Conservation (phyloP, 495 filamentous ascomycete species). For the Parmelia sp. region DNA sequence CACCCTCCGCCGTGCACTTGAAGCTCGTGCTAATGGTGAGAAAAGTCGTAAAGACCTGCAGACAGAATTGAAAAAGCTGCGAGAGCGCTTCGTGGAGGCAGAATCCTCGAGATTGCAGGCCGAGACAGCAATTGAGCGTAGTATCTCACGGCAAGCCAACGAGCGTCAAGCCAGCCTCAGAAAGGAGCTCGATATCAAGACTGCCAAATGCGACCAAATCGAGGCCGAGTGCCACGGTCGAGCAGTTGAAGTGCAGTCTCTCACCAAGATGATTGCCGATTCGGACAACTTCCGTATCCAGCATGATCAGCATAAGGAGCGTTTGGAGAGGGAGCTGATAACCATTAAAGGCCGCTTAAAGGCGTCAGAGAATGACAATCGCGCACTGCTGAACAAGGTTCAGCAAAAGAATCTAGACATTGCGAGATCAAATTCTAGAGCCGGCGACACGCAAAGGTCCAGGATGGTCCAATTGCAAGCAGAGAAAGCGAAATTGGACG, state of each 20-base stretch:
- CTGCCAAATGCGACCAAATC: slow-evolving; percentile 62
- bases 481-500: slow-evolving; percentile 79
- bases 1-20: slow-evolving; percentile 77
- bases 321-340: slow-evolving; percentile 84
- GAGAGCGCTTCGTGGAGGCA: slow-evolving; percentile 71
- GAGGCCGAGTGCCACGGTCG: slow-evolving; percentile 71
- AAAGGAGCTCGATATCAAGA: slow-evolving; percentile 69
- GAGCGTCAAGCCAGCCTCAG: slow-evolving; percentile 74
- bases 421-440: slow-evolving; percentile 79
- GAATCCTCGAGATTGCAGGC: slow-evolving; percentile 81
- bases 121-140: slow-evolving; percentile 73
- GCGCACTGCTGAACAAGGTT: slow-evolving; percentile 88
- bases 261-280: slow-evolving; percentile 77
- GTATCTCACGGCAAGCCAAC: slow-evolving; percentile 65
- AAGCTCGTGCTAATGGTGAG: slow-evolving; percentile 70
- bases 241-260: slow-evolving; percentile 66
- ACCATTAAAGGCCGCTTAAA: slow-evolving; percentile 85
- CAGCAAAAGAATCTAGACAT: slow-evolving; percentile 98
- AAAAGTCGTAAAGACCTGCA: slow-evolving; percentile 85
- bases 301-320: slow-evolving; percentile 89
- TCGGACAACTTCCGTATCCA: slow-evolving; percentile 80
- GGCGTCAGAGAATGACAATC: slow-evolving; percentile 95
- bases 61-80: slow-evolving; percentile 71
- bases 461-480: slow-evolving; percentile 69
- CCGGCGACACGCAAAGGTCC: slow-evolving; percentile 76